Percentiles rank a stretch among this genome's conserved stretches.
phyloP scores from a whole-genome alignment of 352 stramenopile genomes.

The Globisporangium alternatum region DNA sequence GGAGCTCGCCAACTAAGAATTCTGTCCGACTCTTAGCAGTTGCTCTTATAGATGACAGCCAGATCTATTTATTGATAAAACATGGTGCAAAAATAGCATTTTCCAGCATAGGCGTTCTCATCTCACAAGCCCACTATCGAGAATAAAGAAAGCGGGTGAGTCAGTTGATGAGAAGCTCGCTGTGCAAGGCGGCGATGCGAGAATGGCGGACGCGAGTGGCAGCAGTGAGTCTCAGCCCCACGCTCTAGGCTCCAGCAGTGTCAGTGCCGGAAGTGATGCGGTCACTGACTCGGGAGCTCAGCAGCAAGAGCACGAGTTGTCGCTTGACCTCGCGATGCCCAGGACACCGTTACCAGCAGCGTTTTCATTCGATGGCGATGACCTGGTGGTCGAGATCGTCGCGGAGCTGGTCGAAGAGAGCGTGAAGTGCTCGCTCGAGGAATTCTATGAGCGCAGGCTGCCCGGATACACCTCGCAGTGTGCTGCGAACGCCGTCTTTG shows the following conservation, averaged over 20 bases:
- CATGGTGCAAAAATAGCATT: not conserved
- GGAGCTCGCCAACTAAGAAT: constrained; percentile 29
- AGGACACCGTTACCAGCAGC: not conserved
- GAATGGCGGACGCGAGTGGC: not conserved
- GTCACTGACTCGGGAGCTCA: not conserved
- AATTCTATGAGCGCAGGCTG: constrained; percentile 26
- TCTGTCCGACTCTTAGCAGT: not conserved
- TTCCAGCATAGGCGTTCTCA: not conserved
- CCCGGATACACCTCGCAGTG: constrained; percentile 24
- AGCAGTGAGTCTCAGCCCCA: not conserved
- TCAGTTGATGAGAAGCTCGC: not conserved
- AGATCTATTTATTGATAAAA: not conserved
- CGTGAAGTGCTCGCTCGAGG: constrained; percentile 22
- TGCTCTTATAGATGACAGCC: not conserved
- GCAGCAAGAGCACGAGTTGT: not conserved
- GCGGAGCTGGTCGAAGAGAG: constrained; percentile 23
- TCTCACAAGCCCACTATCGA: not conserved
- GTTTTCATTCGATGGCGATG: constrained; percentile 12
- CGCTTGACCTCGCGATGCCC: too few relatives aligned
- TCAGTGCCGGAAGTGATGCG: not conserved
- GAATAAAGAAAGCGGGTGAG: not conserved
- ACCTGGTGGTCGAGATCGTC: constrained; percentile 16
- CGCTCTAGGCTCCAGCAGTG: not conserved
- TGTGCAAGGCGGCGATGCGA: constrained; percentile 5
- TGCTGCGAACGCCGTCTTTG: constrained; percentile 21